Evolutionary conservation across 2,329 filamentous ascomycete genomes (phyloP), one percentile per base, ranked within the genome.

Genomic region (Cyphellophora europaea): DNA sequence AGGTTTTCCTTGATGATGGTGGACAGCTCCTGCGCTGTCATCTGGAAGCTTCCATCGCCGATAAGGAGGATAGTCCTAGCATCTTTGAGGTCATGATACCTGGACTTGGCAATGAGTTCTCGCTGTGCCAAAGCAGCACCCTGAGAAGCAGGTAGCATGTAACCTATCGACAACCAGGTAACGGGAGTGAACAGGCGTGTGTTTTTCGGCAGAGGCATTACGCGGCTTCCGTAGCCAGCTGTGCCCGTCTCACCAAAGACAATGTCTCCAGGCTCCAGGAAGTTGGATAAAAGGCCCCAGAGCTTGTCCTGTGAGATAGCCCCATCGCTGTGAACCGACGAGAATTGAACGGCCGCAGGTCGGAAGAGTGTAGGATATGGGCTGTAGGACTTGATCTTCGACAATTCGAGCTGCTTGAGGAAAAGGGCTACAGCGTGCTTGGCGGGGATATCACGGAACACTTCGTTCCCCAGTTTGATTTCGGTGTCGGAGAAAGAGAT

Each of bases 21-120:
- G 6, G 71, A 69, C 2, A 82, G 57, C 44, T 81, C 77, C 49
- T 82, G 77, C 0, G 67, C 74, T 0, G 77, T 81, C 57, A 81
- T 69, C 41, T 79, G 70, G 41, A 81, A 67, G 41, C 73, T 76
- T 2, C 76, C 77, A 35, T 79, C 75, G 4, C 75, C 75, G 23
- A 76, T 75, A 36, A 77, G 61, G 0, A 79, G 56, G 3, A 78
- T 61, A 0, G 72, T 71, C 36, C 71, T 6, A 32, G 30, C 18
- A 3, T 12, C 18, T 8, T 17, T 32, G 6, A 18, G 15, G 18
- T 17, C 30, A 16, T 36, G n/a, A n/a, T 30, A 41, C 8, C 5
- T 3, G 2, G 30, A 34, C 4, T 45, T 42, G 3, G 32, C 32
- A 5, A 53, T 49, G 1, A 65, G 48, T 38, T 76, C 71, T 15